These are phyloP conservation scores for Nicotiana tomentosiformis DNA, from an alignment of 257 asterid genomes.

Conservation along the genomic window DNA sequence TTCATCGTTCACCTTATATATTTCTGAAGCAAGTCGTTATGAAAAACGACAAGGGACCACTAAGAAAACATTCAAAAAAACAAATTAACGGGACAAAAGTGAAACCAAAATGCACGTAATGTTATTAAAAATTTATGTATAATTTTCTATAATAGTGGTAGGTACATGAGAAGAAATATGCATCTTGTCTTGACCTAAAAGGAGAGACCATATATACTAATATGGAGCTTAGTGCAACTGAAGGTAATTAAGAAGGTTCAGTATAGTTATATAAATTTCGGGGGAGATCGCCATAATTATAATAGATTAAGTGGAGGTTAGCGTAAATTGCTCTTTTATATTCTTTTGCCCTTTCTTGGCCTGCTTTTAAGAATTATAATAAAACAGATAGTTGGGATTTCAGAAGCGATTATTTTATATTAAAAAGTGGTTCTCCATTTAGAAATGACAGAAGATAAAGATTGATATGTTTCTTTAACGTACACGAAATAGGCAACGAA, in stretches of 20 bases:
- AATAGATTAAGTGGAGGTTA: no score
- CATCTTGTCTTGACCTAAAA: neutral
- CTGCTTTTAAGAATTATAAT: neutral
- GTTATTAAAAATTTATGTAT: neutral
- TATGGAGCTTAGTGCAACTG: neutral
- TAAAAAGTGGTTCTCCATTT: neutral
- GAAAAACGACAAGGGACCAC: no score
- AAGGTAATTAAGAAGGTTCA: neutral
- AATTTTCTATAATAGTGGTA: neutral
- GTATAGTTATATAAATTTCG: no score
- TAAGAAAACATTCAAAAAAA: neutral
- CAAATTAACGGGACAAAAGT: neutral
- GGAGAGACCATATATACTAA: neutral
- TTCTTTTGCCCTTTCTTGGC: neutral
- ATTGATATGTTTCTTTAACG: neutral
- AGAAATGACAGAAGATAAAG: neutral
- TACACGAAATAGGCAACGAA: neutral
- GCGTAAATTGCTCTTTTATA: neutral
- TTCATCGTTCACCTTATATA: no score
- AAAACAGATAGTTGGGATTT: neutral
- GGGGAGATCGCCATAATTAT: no score
- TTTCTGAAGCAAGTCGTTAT: no score
- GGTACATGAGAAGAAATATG: neutral
- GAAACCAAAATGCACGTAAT: neutral
- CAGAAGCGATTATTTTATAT: no score